Evolutionary conservation across 768 basidiomycete species (phyloP), one percentile per base, ranked within the genome.

Genomic region (Tremella yokohamensis): DNA sequence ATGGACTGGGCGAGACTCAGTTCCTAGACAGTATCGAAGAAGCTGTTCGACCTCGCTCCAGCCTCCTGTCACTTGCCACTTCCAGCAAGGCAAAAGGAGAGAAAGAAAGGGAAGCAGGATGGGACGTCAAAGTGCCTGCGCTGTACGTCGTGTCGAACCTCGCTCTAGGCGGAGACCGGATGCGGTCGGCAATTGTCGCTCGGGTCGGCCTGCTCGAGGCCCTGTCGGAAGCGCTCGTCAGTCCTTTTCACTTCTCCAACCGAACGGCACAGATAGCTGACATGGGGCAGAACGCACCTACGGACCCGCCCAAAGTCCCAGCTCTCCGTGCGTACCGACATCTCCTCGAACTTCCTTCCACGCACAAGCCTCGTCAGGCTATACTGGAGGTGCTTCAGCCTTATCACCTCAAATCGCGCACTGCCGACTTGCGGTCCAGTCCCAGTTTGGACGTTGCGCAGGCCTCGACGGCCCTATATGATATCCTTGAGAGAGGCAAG

Each of bases 381-480:
- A 65, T 73, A 50, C 39, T 73, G 11, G 68, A 68, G 38, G 51
- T 65, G 4, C 65, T 73, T 24, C 58, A 65, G 39, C 71, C 68
- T 3, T 73, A 73, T 54, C 64, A 66, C 42, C 58, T 73, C 12
- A 60, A 57, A 47, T 13, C 61, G 15, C 38, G 68, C 19, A 38
- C 70, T 3, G 47, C 44, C 24, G 66, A 66, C 7, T 38, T 73
- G 18, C 54, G 50, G 6, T 34, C 22, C 8, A 52, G 44, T 24
- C 39, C 47, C 1, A 56, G 54, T 56, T 34, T 70, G 19, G 66
- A 70, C 48, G 69, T 73, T 6, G 29, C 52, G 39, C 58, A 60
- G 25, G 52, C 57, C 4, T 58, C 66, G 1, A 57, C 52, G 11
- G 57, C 49, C 8, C 24, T 73, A 18, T 56, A 66, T 52, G 66